phyloP scores from a whole-genome alignment of 2,329 filamentous ascomycete species.

The Penicillium corylophilum region DNA sequence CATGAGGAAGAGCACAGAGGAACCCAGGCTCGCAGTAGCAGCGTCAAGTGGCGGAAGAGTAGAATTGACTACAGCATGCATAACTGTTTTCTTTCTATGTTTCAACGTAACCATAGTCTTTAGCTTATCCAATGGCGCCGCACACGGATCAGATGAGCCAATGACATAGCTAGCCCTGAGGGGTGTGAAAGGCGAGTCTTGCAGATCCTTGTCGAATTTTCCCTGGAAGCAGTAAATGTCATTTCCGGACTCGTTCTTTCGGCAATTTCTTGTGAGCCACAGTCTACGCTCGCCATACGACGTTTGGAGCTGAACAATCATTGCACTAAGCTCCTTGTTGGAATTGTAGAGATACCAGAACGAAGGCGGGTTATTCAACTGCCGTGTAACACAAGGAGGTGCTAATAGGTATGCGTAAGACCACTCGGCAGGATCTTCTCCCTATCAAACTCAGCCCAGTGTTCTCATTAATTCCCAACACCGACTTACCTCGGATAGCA shows the following conservation, averaged over 20 bases:
- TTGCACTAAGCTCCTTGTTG: constrained; percentile 6
- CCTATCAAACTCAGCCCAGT: neutral
- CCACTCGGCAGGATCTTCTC: constrained; percentile 7
- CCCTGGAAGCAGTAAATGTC: too few species aligned
- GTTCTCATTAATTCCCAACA: too few species aligned
- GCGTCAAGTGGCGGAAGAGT: constrained; percentile 1
- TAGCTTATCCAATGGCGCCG: neutral
- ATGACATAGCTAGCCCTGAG: constrained; percentile 7
- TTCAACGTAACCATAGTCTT: constrained; percentile 5
- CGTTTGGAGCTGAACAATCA: constrained; percentile 9
- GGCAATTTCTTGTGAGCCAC: constrained; percentile 6
- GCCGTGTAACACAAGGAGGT: constrained; percentile 1
- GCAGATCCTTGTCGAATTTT: constrained; percentile 7
- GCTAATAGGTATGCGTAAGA: constrained; percentile 1
- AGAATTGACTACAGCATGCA: neutral
- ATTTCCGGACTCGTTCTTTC: neutral
- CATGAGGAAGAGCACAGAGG: constrained; percentile 1
- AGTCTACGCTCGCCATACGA: constrained; percentile 6
- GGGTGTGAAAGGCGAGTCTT: constrained; percentile 7
- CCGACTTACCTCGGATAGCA: too few species aligned
- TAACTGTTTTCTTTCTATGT: neutral
- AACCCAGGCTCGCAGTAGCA: neutral
- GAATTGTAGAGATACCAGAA: constrained; percentile 8
- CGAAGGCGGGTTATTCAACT: constrained; percentile 1
- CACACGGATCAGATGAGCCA: constrained; percentile 6